Evolutionary conservation across 331 rosid species (phyloP).

Genomic region (Phaseolus coccineus): DNA sequence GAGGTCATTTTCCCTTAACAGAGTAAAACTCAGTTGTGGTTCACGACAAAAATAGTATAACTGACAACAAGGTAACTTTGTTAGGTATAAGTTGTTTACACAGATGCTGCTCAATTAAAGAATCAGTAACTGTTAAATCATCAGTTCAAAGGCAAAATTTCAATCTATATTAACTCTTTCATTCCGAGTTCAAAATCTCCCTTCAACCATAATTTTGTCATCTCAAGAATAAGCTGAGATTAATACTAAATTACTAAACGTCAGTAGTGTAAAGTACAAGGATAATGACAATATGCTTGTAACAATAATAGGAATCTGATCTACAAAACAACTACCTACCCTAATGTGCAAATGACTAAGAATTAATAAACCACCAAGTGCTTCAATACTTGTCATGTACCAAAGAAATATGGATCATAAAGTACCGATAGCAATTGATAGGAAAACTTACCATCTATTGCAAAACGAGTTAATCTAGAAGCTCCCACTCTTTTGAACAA

Average conservation of each 20-base stretch:
- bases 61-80: slow-evolving; percentile 12
- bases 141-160: slow-evolving; percentile 29
- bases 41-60: slow-evolving; percentile 2
- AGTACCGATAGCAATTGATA: not conserved
- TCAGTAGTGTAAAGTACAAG: not conserved
- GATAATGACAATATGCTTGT: slow-evolving; percentile 2
- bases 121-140: not conserved
- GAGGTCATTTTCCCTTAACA: not conserved
- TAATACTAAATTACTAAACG: not conserved
- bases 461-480: slow-evolving; percentile 85
- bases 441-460: slow-evolving; percentile 67
- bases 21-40: slow-evolving; percentile 17
- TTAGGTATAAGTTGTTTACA: not conserved
- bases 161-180: slow-evolving; percentile 13
- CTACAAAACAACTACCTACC: slow-evolving; percentile 1
- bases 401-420: slow-evolving; percentile 3
- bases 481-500: slow-evolving; percentile 96
- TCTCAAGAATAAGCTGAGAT: slow-evolving; percentile 17
- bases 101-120: slow-evolving; percentile 6
- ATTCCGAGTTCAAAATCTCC: slow-evolving; percentile 23
- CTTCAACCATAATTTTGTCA: not conserved
- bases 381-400: slow-evolving; percentile 3
- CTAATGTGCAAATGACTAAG: not conserved
- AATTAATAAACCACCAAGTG: slow-evolving; percentile 31
- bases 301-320: not conserved